phyloP scores from a whole-genome alignment of 2,329 filamentous ascomycete species.

The Calonectria pteridis region DNA sequence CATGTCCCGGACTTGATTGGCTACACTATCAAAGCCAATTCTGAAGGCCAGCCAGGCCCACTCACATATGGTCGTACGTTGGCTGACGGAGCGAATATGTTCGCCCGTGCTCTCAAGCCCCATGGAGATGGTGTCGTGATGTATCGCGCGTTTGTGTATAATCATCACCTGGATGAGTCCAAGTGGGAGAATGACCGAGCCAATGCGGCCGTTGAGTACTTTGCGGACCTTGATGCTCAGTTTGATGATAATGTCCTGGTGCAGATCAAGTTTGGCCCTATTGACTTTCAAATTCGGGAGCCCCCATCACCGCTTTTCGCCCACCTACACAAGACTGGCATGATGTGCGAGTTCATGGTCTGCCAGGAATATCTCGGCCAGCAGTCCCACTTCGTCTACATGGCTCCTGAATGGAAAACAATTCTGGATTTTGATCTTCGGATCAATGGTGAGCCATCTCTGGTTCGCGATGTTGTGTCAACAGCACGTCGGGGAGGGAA shows the following conservation, averaged over 20 bases:
- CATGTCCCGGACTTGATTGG: not conserved
- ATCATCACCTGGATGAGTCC: not conserved
- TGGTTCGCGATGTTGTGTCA: not conserved
- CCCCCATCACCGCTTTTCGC: not conserved
- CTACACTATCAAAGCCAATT: not conserved
- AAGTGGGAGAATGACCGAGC: constrained; percentile 5
- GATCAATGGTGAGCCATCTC: not conserved
- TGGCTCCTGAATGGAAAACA: not conserved
- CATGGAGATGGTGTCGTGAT: not conserved
- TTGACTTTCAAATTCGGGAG: constrained; percentile 1
- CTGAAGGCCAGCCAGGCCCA: not conserved
- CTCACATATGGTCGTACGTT: not conserved
- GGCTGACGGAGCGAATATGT: not conserved
- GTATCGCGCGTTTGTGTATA: not conserved
- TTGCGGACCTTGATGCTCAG: not conserved
- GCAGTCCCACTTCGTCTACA: not conserved
- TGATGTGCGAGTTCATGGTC: constrained; percentile 5
- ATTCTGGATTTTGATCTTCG: constrained; percentile 1
- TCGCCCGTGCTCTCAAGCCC: not conserved
- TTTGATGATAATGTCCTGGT: not conserved
- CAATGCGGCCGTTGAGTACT: not conserved
- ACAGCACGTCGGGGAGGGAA: not conserved
- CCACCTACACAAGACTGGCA: not conserved
- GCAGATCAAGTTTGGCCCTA: not conserved
- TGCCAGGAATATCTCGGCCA: not conserved